Evolutionary conservation across 768 basidiomycete genomes (phyloP), one percentile per base, ranked within the genome.

Genomic region (Leccinum incarnatum): DNA sequence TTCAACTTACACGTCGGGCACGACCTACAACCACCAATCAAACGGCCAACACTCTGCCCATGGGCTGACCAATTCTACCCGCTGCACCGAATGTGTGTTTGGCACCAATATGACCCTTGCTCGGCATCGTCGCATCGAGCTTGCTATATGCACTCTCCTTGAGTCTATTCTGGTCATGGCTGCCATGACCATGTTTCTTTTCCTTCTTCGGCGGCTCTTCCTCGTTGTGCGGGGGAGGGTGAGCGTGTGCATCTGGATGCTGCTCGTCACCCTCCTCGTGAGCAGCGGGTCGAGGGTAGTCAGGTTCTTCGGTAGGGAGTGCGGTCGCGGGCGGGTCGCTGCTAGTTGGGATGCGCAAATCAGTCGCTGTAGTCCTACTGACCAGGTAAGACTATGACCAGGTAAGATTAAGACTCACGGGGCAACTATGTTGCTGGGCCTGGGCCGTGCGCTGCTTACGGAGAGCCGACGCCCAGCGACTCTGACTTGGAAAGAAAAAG

Each of bases 21-120:
- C 21, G 21, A 42, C 40, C 17, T 42, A 2, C n/a, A 42, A 42
- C 40, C 29, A 46, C 19, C 14, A 21, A 36, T 62, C 77, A 78
- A 61, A 75, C 51, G 40, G 67, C 66, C 54, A 79, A 59, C 15
- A 53, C 67, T 61, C 75, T 84, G 29, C 82, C 82, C 51, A 76
- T 79, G 46, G 86, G 86, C 66, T 87, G 86, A 4, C 76, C 78
- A 58, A 87, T 86, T 56, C 85, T 75, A 29, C 79, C 82, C 1
- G 67, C 78, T 11, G 67, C 79, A 17, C 77, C 81, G 61, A 78
- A 79, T 0, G 61, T 69, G 45, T 77, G 77, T 21, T 70, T 69
- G 3, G 66, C 64, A 19, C 61, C 59, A 61, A 69, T 62, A 12
- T 65, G 57, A 51, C 81, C 79, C 59, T 78, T 77, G 30, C 81